Evolutionary conservation across 192 early-diverging fungal species (phyloP).

Genomic region (Entomortierella chlamydospora): DNA sequence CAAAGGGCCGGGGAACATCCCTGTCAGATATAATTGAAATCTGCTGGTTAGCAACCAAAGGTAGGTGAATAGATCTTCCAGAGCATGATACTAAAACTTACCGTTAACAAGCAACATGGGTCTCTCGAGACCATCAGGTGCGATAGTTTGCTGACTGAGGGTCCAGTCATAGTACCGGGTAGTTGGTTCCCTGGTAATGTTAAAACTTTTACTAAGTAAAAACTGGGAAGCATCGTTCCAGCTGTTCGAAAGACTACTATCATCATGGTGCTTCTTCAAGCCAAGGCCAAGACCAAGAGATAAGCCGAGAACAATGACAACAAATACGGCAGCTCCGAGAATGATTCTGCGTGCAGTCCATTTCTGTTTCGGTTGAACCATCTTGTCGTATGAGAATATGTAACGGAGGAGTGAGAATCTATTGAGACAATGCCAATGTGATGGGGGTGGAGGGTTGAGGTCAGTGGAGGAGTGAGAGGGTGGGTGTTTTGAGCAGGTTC

Average conservation of each 20-base stretch:
- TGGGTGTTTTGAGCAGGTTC: neutral
- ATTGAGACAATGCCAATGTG: neutral
- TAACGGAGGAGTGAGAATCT: too few species aligned
- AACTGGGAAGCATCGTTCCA: slow-evolving; percentile 46
- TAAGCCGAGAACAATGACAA: slow-evolving; percentile 8
- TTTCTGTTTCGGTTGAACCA: slow-evolving; percentile 6
- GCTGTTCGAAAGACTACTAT: neutral
- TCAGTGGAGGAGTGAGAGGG: neutral
- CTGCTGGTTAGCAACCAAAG: neutral
- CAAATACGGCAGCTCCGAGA: neutral
- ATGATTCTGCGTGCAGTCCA: neutral
- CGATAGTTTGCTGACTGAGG: slow-evolving; percentile 28
- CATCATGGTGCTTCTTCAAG: slow-evolving; percentile 9
- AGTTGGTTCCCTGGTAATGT: slow-evolving; percentile 19
- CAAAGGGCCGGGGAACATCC: slow-evolving; percentile 59
- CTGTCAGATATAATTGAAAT: neutral
- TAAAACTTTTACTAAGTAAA: slow-evolving; percentile 33
- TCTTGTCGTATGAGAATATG: slow-evolving; percentile 1
- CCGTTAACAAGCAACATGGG: slow-evolving; percentile 74
- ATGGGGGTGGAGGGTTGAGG: neutral
- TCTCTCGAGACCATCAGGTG: slow-evolving; percentile 72
- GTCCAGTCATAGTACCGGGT: slow-evolving; percentile 41
- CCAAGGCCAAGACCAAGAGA: slow-evolving; percentile 24
- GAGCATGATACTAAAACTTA: neutral
- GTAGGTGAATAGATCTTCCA: neutral